A percentile compares a stretch with the other conserved stretches of the same genome.
phyloP scores from a whole-genome alignment of 805 yeast species.

The Yamadazyma sp. region DNA sequence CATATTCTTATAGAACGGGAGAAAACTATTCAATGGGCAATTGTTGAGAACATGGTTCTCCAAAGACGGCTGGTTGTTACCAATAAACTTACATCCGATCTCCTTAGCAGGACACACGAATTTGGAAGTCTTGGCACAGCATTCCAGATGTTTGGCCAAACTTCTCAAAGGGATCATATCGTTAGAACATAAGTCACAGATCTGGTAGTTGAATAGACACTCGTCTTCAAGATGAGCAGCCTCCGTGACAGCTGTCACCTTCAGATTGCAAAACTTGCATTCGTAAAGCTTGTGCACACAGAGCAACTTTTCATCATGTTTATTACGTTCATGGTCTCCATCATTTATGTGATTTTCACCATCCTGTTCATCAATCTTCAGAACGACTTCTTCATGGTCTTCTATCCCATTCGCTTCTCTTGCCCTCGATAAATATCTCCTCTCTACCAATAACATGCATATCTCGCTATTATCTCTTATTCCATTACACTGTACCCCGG shows the following conservation, averaged over 20 bases:
- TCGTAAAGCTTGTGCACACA: constrained; percentile 42
- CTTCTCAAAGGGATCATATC: constrained; percentile 40
- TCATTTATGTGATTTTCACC: constrained; percentile 3
- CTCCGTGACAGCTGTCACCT: constrained; percentile 28
- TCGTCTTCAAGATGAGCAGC: constrained; percentile 36
- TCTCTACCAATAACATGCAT: constrained; percentile 18
- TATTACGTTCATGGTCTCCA: constrained; percentile 13
- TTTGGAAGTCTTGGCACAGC: constrained; percentile 41
- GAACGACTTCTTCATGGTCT: not conserved
- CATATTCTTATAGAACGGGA: constrained; percentile 27
- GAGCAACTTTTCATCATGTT: constrained; percentile 5
- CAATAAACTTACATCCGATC: constrained; percentile 53
- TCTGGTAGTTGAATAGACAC: constrained; percentile 39
- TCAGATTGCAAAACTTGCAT: constrained; percentile 38
- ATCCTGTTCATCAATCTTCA: constrained; percentile 2
- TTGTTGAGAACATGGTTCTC: constrained; percentile 34
- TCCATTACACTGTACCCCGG: constrained; percentile 37
- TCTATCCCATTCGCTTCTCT: not conserved
- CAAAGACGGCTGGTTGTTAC: constrained; percentile 33
- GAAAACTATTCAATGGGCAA: constrained; percentile 31
- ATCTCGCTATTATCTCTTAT: constrained; percentile 12
- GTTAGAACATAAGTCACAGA: constrained; percentile 44
- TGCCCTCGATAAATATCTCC: constrained; percentile 13
- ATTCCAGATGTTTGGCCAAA: constrained; percentile 39
- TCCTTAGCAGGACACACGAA: constrained; percentile 47